Evolutionary conservation across 2,329 filamentous ascomycete species (phyloP), one percentile per base, ranked within the genome.

Genomic region (Sporothrix dimorphospora): DNA sequence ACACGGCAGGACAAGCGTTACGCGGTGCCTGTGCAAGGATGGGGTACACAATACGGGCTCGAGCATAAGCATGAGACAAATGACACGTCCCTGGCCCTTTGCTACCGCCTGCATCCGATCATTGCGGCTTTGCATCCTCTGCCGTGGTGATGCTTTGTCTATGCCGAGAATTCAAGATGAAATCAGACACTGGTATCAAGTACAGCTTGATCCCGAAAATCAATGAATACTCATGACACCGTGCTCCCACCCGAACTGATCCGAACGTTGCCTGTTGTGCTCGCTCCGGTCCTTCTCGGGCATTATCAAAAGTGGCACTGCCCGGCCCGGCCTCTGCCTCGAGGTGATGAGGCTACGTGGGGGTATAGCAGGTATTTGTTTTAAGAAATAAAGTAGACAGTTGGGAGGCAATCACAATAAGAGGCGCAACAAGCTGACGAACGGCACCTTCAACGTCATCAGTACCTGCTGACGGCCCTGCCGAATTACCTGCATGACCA

Each of bases 401-500:
- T n/a, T n/a, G n/a, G n/a, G 40, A 45, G 9, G 1, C 40, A 16
- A 45, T 14, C 12, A 16, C 11, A 45, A 16, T 16, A 3, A 45
- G 40, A 45, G 40, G 11, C 40, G 40, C 40, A 9, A 45, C 40
- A 9, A 45, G 19, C n/a, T n/a, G n/a, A n/a, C n/a, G n/a, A n/a
- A n/a, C n/a, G n/a, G n/a, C n/a, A n/a, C 4, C 14, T 5, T 4
- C 8, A n/a, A 16, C 9, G 30, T 61, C 9, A 16, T 4, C 4
- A 63, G 57, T 16, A 21, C 40, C 59, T 42, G n/a, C 34, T 21
- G 57, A 42, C n/a, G 45, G 59, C 38, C 59, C 38, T 65, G 59
- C 38, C 34, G 38, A 45, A 65, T 45, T 27, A 45, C 59, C 16
- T 65, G 59, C 59, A 65, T 65, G 59, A 27, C 59, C 59, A 38